A percentile compares a stretch with the other conserved stretches of the same genome.
Conservation (phyloP, 1,139 yeast genomes). For the Kodamaea arcana region DNA sequence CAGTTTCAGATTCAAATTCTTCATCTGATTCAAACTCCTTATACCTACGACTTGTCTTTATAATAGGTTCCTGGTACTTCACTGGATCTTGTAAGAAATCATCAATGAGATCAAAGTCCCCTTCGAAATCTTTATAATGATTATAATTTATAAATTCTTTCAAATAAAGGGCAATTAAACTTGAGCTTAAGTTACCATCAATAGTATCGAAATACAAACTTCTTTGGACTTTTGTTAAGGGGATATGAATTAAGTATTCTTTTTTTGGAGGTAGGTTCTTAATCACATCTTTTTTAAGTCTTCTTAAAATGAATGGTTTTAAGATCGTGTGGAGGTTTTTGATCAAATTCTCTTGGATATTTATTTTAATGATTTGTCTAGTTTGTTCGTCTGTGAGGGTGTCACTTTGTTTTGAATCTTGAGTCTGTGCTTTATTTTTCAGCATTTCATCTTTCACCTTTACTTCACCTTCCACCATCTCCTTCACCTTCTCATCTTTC, state of each 20-base stretch:
- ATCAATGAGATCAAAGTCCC: conserved; percentile 32
- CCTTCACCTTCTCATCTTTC: too few relatives aligned
- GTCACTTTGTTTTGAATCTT: conserved; percentile 18
- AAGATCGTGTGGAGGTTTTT: conserved; percentile 80
- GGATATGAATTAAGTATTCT: conserved; percentile 77
- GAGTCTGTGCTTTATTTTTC: conserved; percentile 28
- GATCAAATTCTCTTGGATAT: conserved; percentile 62
- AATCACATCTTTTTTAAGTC: conserved; percentile 73
- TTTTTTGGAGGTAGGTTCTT: conserved; percentile 75
- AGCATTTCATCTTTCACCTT: too few relatives aligned
- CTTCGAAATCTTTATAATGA: conserved; percentile 18
- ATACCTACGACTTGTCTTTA: conserved; percentile 7
- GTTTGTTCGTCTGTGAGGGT: conserved; percentile 26
- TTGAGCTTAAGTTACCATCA: conserved; percentile 36
- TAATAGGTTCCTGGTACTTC: background rate
- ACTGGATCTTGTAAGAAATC: conserved; percentile 29
- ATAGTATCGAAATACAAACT: conserved; percentile 61
- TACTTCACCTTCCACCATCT: too few relatives aligned
- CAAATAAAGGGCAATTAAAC: conserved; percentile 42
- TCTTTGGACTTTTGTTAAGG: conserved; percentile 60
- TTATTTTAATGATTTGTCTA: conserved; percentile 50
- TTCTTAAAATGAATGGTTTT: conserved; percentile 79
- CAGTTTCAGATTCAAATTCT: conserved; percentile 30
- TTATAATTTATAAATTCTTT: conserved; percentile 42
- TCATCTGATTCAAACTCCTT: conserved; percentile 29